phyloP scores from a whole-genome alignment of 2,329 filamentous ascomycete species.

The Nigrograna mackinnonii region DNA sequence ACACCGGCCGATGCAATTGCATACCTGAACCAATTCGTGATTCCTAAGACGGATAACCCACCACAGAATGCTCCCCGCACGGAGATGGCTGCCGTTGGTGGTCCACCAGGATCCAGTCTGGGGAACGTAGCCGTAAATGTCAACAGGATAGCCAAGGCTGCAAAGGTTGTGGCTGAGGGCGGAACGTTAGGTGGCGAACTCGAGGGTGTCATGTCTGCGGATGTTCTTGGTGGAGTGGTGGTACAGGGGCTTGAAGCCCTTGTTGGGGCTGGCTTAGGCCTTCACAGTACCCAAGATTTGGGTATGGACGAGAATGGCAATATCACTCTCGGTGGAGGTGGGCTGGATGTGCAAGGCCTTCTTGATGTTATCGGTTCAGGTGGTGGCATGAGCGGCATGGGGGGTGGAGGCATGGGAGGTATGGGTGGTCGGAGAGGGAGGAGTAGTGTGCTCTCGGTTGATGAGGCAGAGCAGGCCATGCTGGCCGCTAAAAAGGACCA shows the following conservation, averaged over 20 bases:
- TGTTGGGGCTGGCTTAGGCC: constrained; percentile 33
- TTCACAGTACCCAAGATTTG: constrained; percentile 23
- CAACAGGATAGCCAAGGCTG: constrained; percentile 36
- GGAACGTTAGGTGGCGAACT: constrained; percentile 33
- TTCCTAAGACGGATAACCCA: constrained; percentile 38
- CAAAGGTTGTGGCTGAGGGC: constrained; percentile 37
- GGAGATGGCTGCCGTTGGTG: constrained; percentile 40
- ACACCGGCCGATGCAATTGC: constrained; percentile 36
- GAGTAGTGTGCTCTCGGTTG: constrained; percentile 32
- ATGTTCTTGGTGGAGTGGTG: constrained; percentile 36
- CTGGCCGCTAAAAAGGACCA: constrained; percentile 37
- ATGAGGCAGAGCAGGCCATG: constrained; percentile 42
- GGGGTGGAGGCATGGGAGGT: not conserved
- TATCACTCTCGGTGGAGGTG: constrained; percentile 14
- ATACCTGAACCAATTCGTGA: constrained; percentile 40
- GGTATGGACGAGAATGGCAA: constrained; percentile 25
- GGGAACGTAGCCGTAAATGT: constrained; percentile 31
- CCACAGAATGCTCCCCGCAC: constrained; percentile 32
- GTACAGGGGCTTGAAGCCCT: constrained; percentile 39
- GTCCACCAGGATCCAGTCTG: constrained; percentile 33
- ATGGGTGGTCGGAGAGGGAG: constrained; percentile 12
- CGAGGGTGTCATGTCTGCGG: constrained; percentile 36
- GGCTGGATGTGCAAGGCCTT: constrained; percentile 26
- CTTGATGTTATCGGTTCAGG: constrained; percentile 25
- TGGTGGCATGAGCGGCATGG: constrained; percentile 13